Base-by-base conservation (phyloP, 495 filamentous ascomycete species). In the Lentithecium fluviatile region DNA sequence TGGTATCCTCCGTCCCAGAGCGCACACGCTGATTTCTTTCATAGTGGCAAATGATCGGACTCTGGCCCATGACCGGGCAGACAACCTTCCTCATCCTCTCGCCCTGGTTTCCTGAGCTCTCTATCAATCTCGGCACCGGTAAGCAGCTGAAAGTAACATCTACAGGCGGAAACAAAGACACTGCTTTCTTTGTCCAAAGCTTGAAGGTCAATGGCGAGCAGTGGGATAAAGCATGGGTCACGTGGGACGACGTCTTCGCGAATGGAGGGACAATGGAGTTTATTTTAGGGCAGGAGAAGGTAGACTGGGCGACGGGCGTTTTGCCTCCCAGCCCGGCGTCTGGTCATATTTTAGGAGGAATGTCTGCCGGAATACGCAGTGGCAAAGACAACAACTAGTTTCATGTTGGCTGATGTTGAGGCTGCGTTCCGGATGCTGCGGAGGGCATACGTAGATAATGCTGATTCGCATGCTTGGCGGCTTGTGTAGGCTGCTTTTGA, bases 41-140 rank as follows among this genome's bases (percentile, higher is more conserved):
- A 40, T 32, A 52, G 59, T 88, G 84, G 85, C 83, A 83, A 53
- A 85, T 88, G 76, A 75, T 88, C n/a, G 85, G 85, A 0, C 78
- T 88, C 15, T 88, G 86, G 66, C 86, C 85, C 0, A 50, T 63
- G 45, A 83, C 80, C 6, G 83, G 81, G 0, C 83, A 86, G 67
- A 82, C 84, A 0, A 83, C 82, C 2, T 88, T 88, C 66, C 77
- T 88, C 20, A 70, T 88, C 58, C 80, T 75, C 0, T 83, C 81
- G 11, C 84, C 85, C 0, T 86, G 83, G 83, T 84, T 88, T 70
- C 65, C 70, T 0, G 74, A 85, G 56, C 69, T 86, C 38, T 81
- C 77, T 3, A 80, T 88, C 70, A 75, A 78, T 3, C 75, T 87
- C 34, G 81, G 78, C 26, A 74, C 65, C 7, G 79, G 79, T 52